Base-by-base conservation (phyloP, 1,139 yeast genomes). In the Saccharomycopsis hybrid region DNA sequence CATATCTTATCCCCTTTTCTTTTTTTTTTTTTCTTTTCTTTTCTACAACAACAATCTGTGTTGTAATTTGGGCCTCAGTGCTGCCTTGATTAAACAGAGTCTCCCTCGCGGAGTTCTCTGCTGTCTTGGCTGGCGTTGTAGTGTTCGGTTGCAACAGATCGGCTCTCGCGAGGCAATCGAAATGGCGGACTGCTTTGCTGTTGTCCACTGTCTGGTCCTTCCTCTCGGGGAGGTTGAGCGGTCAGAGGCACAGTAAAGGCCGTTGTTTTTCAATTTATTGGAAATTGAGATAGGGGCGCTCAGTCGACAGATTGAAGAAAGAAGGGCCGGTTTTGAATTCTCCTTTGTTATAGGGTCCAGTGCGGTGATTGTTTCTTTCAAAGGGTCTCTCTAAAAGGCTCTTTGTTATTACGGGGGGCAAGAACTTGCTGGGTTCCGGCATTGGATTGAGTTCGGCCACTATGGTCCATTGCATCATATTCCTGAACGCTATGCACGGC, bases 401-500 rank as follows among this genome's bases (percentile, higher is more conserved):
- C 18, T 18, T 18, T 18, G 18, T 18, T 18, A 18, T 18, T 18
- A 18, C 18, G 18, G 18, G 18, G 18, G 18, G 18, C 18, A 18
- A 18, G 9, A 37, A 31, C 35, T 31, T 8, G 35, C 7, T 31
- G 35, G 35, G 11, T 31, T 31, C 11, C 11, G 7, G 11, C 35
- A 8, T 31, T 31, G 35, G 42, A 18, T 18, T 18, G 18, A 18
- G 18, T 18, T 18, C 18, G 18, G 18, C 18, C 18, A 28, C 37
- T 36, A 24, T 39, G 27, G 44, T 36, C 41, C 42, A 41, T 66
- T 73, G 88, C 92, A 78, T 84, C 88, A 85, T 85, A 85, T 85
- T 85, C 94, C 94, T 85, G 82, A 73, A 83, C 92, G 77, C 85
- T 84, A 80, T 88, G 87, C 70, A 80, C 65, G 82, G 88, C 74